phyloP scores from a whole-genome alignment of 306 rosid genomes.

The Neltuma alba region DNA sequence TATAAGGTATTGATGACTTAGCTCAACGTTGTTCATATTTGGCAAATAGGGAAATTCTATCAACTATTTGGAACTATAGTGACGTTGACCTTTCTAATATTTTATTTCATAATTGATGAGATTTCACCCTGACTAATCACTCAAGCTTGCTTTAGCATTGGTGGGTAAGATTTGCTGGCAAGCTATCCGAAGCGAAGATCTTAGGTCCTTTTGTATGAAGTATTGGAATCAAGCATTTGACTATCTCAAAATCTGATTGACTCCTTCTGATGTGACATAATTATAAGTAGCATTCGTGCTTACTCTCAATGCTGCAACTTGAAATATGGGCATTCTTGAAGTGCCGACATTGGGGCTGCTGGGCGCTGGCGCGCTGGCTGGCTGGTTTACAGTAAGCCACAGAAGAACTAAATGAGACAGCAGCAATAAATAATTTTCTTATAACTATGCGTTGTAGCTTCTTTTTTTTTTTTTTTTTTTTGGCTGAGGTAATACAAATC shows the following conservation, averaged over 20 bases:
- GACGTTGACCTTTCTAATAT: not conserved
- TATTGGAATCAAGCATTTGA: not conserved
- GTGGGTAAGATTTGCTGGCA: not conserved
- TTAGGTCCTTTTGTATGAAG: not conserved
- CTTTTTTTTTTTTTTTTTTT: too few species aligned
- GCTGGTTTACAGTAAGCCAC: not conserved
- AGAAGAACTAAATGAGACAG: not conserved
- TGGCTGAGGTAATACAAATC: not conserved
- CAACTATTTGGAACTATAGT: not conserved
- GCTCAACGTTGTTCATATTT: not conserved
- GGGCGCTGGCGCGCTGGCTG: too few species aligned
- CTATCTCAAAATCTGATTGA: not conserved
- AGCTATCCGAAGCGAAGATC: not conserved
- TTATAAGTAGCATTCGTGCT: not conserved
- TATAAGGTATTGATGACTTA: not conserved
- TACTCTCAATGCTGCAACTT: not conserved
- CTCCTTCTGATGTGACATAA: not conserved
- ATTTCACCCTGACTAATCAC: not conserved
- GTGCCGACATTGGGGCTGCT: not conserved
- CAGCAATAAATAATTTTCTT: not conserved
- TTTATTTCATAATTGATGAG: not conserved
- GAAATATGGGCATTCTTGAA: conserved; percentile 1
- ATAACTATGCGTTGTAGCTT: not conserved
- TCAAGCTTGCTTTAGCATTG: not conserved
- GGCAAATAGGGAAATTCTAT: not conserved